phyloP scores from a whole-genome alignment of 176 grass and related monocot species.

The Tillandsia fasciculata region DNA sequence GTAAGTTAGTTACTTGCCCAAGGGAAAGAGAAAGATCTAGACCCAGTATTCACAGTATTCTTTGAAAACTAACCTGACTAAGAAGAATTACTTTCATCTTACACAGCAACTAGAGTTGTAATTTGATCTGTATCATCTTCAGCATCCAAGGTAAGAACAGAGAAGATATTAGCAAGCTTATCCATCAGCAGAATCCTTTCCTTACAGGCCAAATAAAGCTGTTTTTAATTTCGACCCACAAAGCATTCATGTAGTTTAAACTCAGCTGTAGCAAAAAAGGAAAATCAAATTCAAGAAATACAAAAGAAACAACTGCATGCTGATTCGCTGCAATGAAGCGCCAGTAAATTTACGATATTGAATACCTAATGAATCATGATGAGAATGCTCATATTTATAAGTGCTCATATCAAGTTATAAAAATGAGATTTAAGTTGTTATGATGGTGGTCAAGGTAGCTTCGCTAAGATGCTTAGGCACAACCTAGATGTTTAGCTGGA shows the following conservation, averaged over 20 bases:
- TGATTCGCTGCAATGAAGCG: too few relatives aligned
- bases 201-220: not conserved
- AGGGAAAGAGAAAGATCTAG: not conserved
- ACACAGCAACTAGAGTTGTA: not conserved
- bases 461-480: too few relatives aligned
- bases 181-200: slow-evolving; percentile 20
- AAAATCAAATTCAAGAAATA: not conserved
- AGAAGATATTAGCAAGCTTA: slow-evolving; percentile 34
- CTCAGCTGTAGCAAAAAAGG: not conserved
- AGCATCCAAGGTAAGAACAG: slow-evolving; percentile 30
- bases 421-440: too few relatives aligned
- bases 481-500: too few relatives aligned
- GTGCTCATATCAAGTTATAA: too few relatives aligned
- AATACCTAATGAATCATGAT: too few relatives aligned
- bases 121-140: slow-evolving; percentile 29
- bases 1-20: too few relatives aligned
- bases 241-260: not conserved
- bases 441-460: too few relatives aligned
- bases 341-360: too few relatives aligned
- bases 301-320: not conserved
- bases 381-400: too few relatives aligned
- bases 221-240: not conserved
- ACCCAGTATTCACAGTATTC: not conserved
- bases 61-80: slow-evolving; percentile 17
- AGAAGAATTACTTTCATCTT: slow-evolving; percentile 1